Conservation (phyloP, 2,329 filamentous ascomycete genomes). For the Penicillium brevicompactum region DNA sequence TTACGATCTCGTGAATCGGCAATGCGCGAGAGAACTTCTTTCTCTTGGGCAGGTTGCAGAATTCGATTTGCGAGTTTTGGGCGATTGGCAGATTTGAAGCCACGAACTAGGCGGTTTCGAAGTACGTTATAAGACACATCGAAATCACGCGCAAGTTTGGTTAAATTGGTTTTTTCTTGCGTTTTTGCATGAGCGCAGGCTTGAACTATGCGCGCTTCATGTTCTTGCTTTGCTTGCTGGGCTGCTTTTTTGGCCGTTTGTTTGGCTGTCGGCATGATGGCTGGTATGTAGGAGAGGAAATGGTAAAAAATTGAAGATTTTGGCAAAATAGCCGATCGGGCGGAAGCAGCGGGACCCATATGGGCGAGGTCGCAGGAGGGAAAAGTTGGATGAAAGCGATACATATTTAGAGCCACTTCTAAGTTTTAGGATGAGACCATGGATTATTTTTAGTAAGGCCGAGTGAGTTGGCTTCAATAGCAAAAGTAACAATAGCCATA, state of each 20-base stretch:
- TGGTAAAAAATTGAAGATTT: too few species aligned
- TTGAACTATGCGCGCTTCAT: neutral
- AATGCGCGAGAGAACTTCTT: neutral
- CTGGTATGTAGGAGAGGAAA: too few species aligned
- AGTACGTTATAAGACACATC: neutral
- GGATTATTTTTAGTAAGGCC: neutral
- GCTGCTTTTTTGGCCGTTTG: too few species aligned
- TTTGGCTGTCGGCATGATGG: too few species aligned
- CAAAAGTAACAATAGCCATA: neutral
- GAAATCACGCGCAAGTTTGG: neutral
- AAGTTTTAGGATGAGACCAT: neutral
- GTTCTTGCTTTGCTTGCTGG: too few species aligned
- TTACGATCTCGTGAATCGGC: neutral
- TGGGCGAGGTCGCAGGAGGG: too few species aligned
- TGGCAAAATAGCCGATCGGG: too few species aligned
- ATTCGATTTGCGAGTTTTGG: neutral
- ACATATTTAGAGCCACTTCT: too few species aligned
- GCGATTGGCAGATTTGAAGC: neutral
- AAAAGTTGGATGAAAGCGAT: too few species aligned
- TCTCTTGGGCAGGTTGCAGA: neutral
- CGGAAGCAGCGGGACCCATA: too few species aligned
- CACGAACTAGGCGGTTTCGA: neutral
- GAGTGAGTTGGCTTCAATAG: neutral
- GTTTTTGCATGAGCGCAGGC: neutral
- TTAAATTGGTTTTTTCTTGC: neutral